Percentiles rank a stretch among this genome's conserved stretches.
Evolutionary conservation across 805 yeast species (phyloP).

Genomic region (Myxozyma melibiosi): DNA sequence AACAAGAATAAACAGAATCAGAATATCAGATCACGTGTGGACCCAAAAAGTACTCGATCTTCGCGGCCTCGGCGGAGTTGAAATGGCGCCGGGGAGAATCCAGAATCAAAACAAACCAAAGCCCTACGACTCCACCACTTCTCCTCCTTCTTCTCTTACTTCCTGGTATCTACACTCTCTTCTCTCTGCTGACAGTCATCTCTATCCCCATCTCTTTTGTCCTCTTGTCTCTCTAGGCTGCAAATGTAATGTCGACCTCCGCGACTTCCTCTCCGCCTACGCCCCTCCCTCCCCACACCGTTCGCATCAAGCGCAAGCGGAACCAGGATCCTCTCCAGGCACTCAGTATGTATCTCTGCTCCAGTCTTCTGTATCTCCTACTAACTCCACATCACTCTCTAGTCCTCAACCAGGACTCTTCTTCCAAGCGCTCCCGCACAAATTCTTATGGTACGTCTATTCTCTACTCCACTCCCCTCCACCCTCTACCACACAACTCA

Average conservation of each 20-base stretch:
- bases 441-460: conserved; percentile 26
- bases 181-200: not conserved
- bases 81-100: too few relatives aligned
- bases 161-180: not conserved
- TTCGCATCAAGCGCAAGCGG: conserved; percentile 84
- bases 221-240: not conserved
- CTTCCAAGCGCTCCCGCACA: conserved; percentile 27
- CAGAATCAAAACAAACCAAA: not conserved
- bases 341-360: conserved; percentile 43
- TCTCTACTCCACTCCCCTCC: not conserved
- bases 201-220: not conserved
- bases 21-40: too few relatives aligned
- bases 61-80: too few relatives aligned
- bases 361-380: not conserved
- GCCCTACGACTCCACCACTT: not conserved
- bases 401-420: conserved; percentile 26
- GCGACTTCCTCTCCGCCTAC: conserved; percentile 11
- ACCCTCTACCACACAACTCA: too few relatives aligned
- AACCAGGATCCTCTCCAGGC: conserved; percentile 89
- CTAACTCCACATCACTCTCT: not conserved
- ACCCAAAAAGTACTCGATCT: too few relatives aligned
- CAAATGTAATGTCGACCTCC: conserved; percentile 12
- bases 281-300: conserved; percentile 57
- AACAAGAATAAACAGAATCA: too few relatives aligned
- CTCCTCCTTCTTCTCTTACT: not conserved